Conservation (phyloP, 306 rosid genomes). For the Fagus sylvatica region DNA sequence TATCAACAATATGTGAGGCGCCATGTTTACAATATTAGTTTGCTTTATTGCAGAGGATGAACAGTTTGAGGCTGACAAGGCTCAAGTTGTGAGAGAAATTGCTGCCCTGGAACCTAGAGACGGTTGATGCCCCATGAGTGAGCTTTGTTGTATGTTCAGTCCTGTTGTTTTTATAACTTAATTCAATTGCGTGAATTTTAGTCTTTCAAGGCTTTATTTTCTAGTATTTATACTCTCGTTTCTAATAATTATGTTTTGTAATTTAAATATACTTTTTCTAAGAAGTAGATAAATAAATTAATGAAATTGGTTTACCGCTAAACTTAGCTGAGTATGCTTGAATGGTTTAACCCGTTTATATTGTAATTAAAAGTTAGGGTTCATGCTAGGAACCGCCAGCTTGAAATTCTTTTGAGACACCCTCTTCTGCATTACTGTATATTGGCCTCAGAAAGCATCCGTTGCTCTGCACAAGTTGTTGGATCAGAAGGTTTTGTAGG, state of each 20-base stretch:
- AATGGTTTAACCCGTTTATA: too few relatives aligned
- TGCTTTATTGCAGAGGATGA: slow-evolving; percentile 69
- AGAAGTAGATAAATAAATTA: slow-evolving; percentile 73
- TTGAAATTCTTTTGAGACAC: too few relatives aligned
- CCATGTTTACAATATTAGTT: slow-evolving; percentile 18
- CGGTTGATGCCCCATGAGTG: slow-evolving; percentile 43
- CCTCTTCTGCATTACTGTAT: too few relatives aligned
- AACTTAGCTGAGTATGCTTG: slow-evolving; percentile 19
- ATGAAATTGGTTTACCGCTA: slow-evolving; percentile 29
- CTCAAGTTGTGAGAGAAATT: slow-evolving; percentile 92
- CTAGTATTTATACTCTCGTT: background rate
- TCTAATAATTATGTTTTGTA: slow-evolving; percentile 37
- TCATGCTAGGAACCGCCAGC: too few relatives aligned
- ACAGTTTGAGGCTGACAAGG: slow-evolving; percentile 96
- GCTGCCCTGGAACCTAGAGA: slow-evolving; percentile 67
- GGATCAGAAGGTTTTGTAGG: too few relatives aligned
- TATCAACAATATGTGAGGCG: background rate
- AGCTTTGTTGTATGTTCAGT: slow-evolving; percentile 15
- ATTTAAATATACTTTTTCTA: slow-evolving; percentile 34
- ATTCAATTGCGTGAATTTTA: slow-evolving; percentile 34
- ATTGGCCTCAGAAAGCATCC: too few relatives aligned
- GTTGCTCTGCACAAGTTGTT: too few relatives aligned
- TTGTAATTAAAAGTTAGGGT: too few relatives aligned
- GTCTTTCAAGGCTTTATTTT: slow-evolving; percentile 3
- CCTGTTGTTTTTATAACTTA: slow-evolving; percentile 20